Conservation (phyloP, 1,139 yeast genomes). For the Diutina neorugosa region DNA sequence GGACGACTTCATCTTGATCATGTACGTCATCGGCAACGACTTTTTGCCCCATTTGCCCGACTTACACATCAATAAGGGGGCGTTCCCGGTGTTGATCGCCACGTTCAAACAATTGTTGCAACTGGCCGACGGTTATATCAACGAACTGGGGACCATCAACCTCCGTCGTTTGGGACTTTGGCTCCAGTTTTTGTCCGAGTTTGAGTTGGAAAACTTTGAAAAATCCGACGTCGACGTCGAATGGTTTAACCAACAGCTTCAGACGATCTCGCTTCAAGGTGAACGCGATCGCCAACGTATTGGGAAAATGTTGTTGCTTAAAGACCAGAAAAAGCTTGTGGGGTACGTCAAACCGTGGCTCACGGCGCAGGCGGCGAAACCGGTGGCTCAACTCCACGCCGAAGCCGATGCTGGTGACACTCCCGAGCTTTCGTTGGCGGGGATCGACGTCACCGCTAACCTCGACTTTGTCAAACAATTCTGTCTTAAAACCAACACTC, state of each 20-base stretch:
- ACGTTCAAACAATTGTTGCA: constrained; percentile 78
- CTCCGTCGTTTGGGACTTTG: constrained; percentile 65
- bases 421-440: constrained; percentile 12
- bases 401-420: constrained; percentile 13
- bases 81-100: constrained; percentile 68
- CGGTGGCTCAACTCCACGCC: constrained; percentile 10
- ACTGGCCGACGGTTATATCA: constrained; percentile 59
- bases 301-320: constrained; percentile 56
- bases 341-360: constrained; percentile 62
- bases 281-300: constrained; percentile 52
- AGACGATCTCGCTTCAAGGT: constrained; percentile 65
- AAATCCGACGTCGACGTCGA: constrained; percentile 34
- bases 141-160: constrained; percentile 80
- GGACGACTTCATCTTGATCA: constrained; percentile 98
- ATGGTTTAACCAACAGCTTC: constrained; percentile 83
- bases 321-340: constrained; percentile 58
- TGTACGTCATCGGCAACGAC: constrained; percentile 98
- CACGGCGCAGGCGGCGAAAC: constrained; percentile 11
- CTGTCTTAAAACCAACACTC: neutral
- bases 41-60: constrained; percentile 95
- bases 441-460: constrained; percentile 2
- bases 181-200: constrained; percentile 49
- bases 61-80: constrained; percentile 87
- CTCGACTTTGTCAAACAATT: neutral
- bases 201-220: constrained; percentile 74